phyloP scores from a whole-genome alignment of 2,329 filamentous ascomycete genomes.

The Calonectria fujianensis region DNA sequence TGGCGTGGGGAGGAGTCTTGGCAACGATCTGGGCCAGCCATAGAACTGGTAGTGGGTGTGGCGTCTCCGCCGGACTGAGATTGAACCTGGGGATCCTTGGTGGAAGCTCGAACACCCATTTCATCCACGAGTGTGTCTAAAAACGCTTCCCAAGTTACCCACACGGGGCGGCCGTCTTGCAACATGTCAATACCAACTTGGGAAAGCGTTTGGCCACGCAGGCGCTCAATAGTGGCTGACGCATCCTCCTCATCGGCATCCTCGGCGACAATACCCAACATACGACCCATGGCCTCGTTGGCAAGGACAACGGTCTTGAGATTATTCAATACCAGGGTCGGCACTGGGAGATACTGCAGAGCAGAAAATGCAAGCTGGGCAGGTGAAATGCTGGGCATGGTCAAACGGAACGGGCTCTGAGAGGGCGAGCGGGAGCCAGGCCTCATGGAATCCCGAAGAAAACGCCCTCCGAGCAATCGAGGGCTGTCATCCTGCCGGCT shows the following conservation, averaged over 20 bases:
- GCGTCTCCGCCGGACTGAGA: slow-evolving; percentile 56
- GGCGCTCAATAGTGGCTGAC: slow-evolving; percentile 71
- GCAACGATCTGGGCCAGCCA: slow-evolving; percentile 59
- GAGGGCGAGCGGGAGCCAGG: slow-evolving; percentile 59
- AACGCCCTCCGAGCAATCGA: slow-evolving; percentile 56
- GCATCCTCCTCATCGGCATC: slow-evolving; percentile 63
- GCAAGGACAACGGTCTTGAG: slow-evolving; percentile 82
- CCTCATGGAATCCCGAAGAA: slow-evolving; percentile 58
- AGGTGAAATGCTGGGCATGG: slow-evolving; percentile 69
- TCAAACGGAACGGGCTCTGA: slow-evolving; percentile 62
- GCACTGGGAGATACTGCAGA: slow-evolving; percentile 84
- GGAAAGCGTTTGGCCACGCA: slow-evolving; percentile 79
- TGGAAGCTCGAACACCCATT: slow-evolving; percentile 58
- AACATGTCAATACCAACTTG: slow-evolving; percentile 85
- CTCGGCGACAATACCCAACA: slow-evolving; percentile 76
- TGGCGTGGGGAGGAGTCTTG: slow-evolving; percentile 52
- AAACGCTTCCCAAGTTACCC: slow-evolving; percentile 76
- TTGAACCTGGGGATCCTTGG: slow-evolving; percentile 49
- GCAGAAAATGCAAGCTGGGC: slow-evolving; percentile 79
- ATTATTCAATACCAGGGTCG: slow-evolving; percentile 80
- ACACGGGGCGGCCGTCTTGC: slow-evolving; percentile 78
- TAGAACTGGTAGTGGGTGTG: slow-evolving; percentile 60
- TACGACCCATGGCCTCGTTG: slow-evolving; percentile 83
- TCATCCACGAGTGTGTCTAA: slow-evolving; percentile 72
- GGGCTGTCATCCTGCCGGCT: slow-evolving; percentile 52